These are phyloP conservation scores for Avena eriantha DNA, from an alignment of 176 grass and related monocot genomes.

Conservation along the genomic window DNA sequence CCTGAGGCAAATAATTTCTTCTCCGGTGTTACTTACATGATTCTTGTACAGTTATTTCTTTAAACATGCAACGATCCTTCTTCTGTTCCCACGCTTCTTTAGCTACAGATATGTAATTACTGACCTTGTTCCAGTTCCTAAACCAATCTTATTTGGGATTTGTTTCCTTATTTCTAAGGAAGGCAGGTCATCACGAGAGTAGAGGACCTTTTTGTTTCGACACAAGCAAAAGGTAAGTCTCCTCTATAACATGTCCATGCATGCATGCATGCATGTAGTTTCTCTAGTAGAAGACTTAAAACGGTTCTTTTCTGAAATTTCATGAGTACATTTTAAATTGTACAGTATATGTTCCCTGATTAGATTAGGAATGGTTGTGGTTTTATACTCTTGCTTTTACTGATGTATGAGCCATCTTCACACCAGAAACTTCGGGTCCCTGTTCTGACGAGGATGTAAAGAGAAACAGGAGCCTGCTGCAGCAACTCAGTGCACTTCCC, in stretches of 20 bases:
- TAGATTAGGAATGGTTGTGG: not conserved
- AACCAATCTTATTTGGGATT: constrained; percentile 37
- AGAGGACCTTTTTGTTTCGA: not conserved
- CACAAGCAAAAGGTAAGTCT: constrained; percentile 34
- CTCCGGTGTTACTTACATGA: too few relatives aligned
- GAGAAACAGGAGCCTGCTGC: constrained; percentile 43
- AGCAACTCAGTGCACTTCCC: constrained; percentile 46
- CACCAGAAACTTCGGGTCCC: constrained; percentile 18
- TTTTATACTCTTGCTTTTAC: constrained; percentile 5
- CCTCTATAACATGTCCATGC: not conserved
- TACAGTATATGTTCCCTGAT: not conserved
- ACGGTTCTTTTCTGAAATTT: not conserved
- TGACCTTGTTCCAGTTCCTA: constrained; percentile 2
- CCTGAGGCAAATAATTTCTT: too few relatives aligned
- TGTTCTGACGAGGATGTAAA: constrained; percentile 16
- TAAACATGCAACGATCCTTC: not conserved
- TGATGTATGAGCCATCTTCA: not conserved
- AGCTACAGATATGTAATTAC: not conserved
- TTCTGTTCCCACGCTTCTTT: not conserved
- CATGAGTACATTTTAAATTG: not conserved
- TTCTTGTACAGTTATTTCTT: not conserved
- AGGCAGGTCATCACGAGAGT: constrained; percentile 33
- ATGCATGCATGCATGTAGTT: not conserved
- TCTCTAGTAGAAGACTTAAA: not conserved
- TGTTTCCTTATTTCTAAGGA: constrained; percentile 50